Evolutionary conservation across 1,284 basidiomycete species (phyloP).

Genomic region (Microbotryum lychnidis-dioicae): DNA sequence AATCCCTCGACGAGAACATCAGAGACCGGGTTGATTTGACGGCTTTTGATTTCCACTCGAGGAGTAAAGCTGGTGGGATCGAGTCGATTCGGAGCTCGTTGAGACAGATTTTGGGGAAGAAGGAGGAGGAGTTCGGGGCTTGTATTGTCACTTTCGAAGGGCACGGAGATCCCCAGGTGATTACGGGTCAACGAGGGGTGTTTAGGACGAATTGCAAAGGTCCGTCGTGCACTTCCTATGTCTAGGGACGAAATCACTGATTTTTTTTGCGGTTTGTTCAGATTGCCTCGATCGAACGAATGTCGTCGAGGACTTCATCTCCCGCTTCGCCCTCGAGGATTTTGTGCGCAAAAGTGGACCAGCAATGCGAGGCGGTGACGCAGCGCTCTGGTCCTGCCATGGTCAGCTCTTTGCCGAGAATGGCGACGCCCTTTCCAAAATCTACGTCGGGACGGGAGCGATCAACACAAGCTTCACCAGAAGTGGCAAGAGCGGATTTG

Average conservation of each 20-base stretch:
- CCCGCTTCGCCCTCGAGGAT: conserved; percentile 59
- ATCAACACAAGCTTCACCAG: conserved; percentile 93
- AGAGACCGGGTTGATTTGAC: conserved; percentile 49
- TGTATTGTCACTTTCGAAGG: conserved; percentile 54
- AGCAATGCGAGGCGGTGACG: conserved; percentile 41
- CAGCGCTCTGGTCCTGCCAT: conserved; percentile 70
- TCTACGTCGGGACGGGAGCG: conserved; percentile 94
- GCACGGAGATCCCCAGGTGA: conserved; percentile 52
- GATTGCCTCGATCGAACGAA: conserved; percentile 91
- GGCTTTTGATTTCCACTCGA: conserved; percentile 88
- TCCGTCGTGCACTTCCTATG: conserved; percentile 5
- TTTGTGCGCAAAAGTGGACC: conserved; percentile 37
- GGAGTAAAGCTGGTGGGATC: conserved; percentile 71
- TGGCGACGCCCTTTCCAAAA: conserved; percentile 47
- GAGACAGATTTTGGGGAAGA: conserved; percentile 52
- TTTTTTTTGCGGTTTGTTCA: neutral
- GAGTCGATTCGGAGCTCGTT: conserved; percentile 74
- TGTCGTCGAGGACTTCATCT: conserved; percentile 84
- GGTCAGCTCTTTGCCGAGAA: conserved; percentile 87
- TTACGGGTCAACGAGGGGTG: conserved; percentile 77
- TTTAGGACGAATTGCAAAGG: conserved; percentile 95
- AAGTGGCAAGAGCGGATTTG: conserved; percentile 75
- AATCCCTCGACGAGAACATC: conserved; percentile 10
- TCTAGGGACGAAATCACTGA: conserved; percentile 5
- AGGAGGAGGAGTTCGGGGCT: conserved; percentile 78